Percentiles rank a stretch among this genome's conserved stretches.
These are phyloP conservation scores for Sporodiniella umbellata DNA, from an alignment of 371 early-diverging fungal species.

Conservation along the genomic window DNA sequence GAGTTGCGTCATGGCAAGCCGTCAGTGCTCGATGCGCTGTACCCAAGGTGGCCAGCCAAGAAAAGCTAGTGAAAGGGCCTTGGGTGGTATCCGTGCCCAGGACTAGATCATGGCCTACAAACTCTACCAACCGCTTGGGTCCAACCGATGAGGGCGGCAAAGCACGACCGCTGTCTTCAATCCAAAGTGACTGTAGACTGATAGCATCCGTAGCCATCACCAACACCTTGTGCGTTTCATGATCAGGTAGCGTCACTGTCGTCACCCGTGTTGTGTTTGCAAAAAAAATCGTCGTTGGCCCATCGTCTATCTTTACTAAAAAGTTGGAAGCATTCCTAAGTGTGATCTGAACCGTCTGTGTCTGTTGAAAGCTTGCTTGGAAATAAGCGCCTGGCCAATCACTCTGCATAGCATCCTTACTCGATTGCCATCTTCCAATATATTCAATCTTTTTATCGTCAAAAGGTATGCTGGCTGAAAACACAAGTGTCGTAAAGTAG, in stretches of 20 bases:
- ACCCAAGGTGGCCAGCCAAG: conserved; percentile 34
- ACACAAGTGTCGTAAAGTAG: too few species aligned
- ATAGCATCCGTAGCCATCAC: conserved; percentile 16
- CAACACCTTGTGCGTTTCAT: conserved; percentile 7
- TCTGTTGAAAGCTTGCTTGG: conserved; percentile 21
- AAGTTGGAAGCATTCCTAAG: conserved; percentile 22
- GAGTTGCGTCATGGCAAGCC: conserved; percentile 28
- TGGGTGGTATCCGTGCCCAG: conserved; percentile 27
- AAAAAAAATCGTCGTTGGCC: neutral
- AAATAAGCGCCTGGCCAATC: conserved; percentile 48
- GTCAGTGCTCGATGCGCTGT: conserved; percentile 29
- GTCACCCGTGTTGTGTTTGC: neutral
- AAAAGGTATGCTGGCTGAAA: conserved; percentile 13
- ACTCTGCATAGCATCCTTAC: conserved; percentile 22
- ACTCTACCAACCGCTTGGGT: conserved; percentile 27
- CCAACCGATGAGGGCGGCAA: conserved; percentile 6
- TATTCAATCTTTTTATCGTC: conserved; percentile 35
- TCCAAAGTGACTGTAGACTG: conserved; percentile 15
- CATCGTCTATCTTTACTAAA: conserved; percentile 23
- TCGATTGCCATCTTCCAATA: conserved; percentile 38
- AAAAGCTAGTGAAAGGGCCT: conserved; percentile 27
- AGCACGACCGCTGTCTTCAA: conserved; percentile 15
- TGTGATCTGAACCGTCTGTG: conserved; percentile 14
- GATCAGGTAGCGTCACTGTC: conserved; percentile 5
- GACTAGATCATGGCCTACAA: conserved; percentile 37